Evolutionary conservation across 345 rosid species (phyloP), one percentile per base, ranked within the genome.

Genomic region (Eucalyptus cloeziana): DNA sequence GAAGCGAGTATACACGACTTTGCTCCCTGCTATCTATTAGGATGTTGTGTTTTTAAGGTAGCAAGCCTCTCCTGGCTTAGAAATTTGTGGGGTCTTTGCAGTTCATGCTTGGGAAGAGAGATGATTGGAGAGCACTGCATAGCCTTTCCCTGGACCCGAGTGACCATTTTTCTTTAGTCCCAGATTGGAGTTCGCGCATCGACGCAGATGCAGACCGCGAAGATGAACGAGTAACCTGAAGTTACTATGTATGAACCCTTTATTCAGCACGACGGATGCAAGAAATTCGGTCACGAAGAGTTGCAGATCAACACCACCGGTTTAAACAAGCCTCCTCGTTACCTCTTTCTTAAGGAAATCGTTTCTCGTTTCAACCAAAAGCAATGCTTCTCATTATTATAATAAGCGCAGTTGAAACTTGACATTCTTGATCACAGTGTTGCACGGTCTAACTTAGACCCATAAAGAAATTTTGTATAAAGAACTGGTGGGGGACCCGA

Each of bases 401-500:
- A 76, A 76, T 76, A 6, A 22, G 47, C 47, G 40, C 67, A 87
- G 47, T 76, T 40, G 85, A 76, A 40, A 30, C 60, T 89, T 89
- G 90, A 90, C 94, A 90, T 91, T 91, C 92, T 93, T 92, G 93
- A 86, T 93, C 89, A 88, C 67, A 83, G 92, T 89, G 93, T 87
- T 80, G 2, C 33, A 40, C 85, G 85, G 85, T 40, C 85, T 40
- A 76, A 76, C 85, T 76, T 21, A 76, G 47, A 40, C 85, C 30
- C 85, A 21, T 19, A 76, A 76, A 76, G 85, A 37, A 40, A 22
- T 0, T 0, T 21, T 11, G 47, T 10, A 43, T 87, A 31, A n/a
- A n/a, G 86, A 90, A 69, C 79, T 50, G 64, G 44, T 24, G 87
- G 40, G 45, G 51, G 52, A 80, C 43, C 86, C 67, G 50, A 88